These are phyloP conservation scores for Iberis amara DNA, from an alignment of 441 rosid genomes.

Conservation along the genomic window DNA sequence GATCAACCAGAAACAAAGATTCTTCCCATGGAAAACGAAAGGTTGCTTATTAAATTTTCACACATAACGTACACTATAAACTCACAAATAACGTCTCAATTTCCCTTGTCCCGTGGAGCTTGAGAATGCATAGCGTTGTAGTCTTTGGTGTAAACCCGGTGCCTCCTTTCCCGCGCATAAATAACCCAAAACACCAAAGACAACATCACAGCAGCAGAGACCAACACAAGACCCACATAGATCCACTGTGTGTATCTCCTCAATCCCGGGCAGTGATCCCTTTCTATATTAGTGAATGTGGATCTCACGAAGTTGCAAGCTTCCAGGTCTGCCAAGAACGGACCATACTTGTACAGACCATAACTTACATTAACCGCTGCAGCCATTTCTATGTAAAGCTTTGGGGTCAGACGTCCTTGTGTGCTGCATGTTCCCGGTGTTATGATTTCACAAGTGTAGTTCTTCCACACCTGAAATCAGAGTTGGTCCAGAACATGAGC, in stretches of 20 bases:
- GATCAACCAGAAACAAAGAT: slow-evolving; percentile 17
- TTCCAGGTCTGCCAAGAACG: slow-evolving; percentile 64
- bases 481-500: too few species aligned
- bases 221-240: slow-evolving; percentile 67
- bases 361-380: slow-evolving; percentile 76
- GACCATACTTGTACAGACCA: slow-evolving; percentile 69
- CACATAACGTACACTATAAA: slow-evolving; percentile 27
- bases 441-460: slow-evolving; percentile 49
- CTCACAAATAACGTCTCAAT: slow-evolving; percentile 21
- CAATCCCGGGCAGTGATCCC: slow-evolving; percentile 59
- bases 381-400: slow-evolving; percentile 51
- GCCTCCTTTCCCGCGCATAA: slow-evolving; percentile 78
- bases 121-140: slow-evolving; percentile 26
- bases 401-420: slow-evolving; percentile 72
- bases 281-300: slow-evolving; percentile 53
- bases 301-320: slow-evolving; percentile 78
- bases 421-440: slow-evolving; percentile 55
- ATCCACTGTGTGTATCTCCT: slow-evolving; percentile 60
- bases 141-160: slow-evolving; percentile 68
- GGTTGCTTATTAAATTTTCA: slow-evolving; percentile 17
- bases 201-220: slow-evolving; percentile 79
- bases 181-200: slow-evolving; percentile 93
- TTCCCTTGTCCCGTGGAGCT: slow-evolving; percentile 34
- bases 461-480: slow-evolving; percentile 63
- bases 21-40: slow-evolving; percentile 14